Evolutionary conservation across 768 basidiomycete genomes (phyloP).

Genomic region (Chiua virens): DNA sequence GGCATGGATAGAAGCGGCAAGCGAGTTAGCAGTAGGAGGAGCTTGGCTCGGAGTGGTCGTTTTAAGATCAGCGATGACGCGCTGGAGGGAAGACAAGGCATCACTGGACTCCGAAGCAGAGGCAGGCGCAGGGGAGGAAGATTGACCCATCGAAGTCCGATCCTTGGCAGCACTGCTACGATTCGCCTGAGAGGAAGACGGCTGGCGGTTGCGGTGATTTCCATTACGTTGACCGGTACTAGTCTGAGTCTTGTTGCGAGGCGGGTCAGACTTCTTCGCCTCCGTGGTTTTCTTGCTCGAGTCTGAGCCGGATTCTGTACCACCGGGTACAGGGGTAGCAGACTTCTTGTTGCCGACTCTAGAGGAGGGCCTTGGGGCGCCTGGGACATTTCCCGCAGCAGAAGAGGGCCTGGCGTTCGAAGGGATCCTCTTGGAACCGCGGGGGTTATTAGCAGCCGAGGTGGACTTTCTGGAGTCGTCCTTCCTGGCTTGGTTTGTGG

Average conservation of each 20-base stretch:
- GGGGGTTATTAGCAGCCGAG: slow-evolving; percentile 45
- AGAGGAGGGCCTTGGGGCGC: slow-evolving; percentile 59
- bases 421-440: slow-evolving; percentile 58
- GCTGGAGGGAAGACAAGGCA: slow-evolving; percentile 84
- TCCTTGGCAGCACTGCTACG: slow-evolving; percentile 53
- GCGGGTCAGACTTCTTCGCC: slow-evolving; percentile 47
- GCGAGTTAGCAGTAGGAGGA: slow-evolving; percentile 39
- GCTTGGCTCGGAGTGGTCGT: slow-evolving; percentile 62
- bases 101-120: slow-evolving; percentile 67
- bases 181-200: slow-evolving; percentile 57
- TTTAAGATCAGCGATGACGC: slow-evolving; percentile 93
- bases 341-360: slow-evolving; percentile 65
- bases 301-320: slow-evolving; percentile 70
- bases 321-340: slow-evolving; percentile 35
- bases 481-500: slow-evolving; percentile 52
- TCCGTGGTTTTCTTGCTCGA: slow-evolving; percentile 62
- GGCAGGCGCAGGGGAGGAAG: slow-evolving; percentile 47
- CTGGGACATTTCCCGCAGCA: slow-evolving; percentile 42
- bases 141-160: slow-evolving; percentile 39
- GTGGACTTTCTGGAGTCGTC: slow-evolving; percentile 67
- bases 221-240: slow-evolving; percentile 45
- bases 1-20: slow-evolving; percentile 45
- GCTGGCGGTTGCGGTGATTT: slow-evolving; percentile 55
- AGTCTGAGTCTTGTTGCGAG: slow-evolving; percentile 55
- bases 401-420: slow-evolving; percentile 46